Conservation (phyloP, 495 filamentous ascomycete genomes). For the Penicillium steckii region DNA sequence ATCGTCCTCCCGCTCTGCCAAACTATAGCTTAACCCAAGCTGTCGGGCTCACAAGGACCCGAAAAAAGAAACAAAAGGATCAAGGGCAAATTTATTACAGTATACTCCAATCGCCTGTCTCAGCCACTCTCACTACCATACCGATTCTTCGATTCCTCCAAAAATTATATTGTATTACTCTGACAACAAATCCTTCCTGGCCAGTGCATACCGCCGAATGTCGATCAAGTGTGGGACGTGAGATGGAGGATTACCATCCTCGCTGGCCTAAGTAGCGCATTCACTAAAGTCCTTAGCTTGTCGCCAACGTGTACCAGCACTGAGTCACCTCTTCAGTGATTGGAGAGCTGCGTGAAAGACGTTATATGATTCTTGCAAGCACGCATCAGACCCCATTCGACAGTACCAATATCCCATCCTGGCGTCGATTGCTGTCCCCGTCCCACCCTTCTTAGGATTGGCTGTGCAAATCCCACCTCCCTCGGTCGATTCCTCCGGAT, state of each 20-base stretch:
- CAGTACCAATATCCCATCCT: conserved; percentile 1
- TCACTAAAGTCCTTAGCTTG: conserved; percentile 11
- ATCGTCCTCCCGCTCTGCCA: conserved; percentile 37
- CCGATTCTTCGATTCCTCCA: not conserved
- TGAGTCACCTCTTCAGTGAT: not conserved
- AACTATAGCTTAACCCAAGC: conserved; percentile 47
- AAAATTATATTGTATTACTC: not conserved
- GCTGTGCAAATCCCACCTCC: conserved; percentile 3
- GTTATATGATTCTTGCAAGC: not conserved
- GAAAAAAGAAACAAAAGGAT: not conserved
- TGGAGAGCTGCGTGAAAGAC: not conserved
- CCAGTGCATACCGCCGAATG: conserved; percentile 1
- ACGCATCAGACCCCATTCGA: not conserved
- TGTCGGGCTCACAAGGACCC: conserved; percentile 33
- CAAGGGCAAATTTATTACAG: not conserved
- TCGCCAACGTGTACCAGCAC: conserved; percentile 4
- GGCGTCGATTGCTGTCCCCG: not conserved
- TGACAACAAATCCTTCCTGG: not conserved
- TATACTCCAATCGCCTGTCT: not conserved
- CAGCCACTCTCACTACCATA: not conserved
- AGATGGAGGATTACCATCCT: conserved; percentile 14
- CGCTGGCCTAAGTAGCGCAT: conserved; percentile 5
- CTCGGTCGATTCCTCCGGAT: conserved; percentile 8
- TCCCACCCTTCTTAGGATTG: conserved; percentile 14
- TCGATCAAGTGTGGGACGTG: conserved; percentile 16